phyloP scores from a whole-genome alignment of 768 basidiomycete species.

The Galerina sulciceps region DNA sequence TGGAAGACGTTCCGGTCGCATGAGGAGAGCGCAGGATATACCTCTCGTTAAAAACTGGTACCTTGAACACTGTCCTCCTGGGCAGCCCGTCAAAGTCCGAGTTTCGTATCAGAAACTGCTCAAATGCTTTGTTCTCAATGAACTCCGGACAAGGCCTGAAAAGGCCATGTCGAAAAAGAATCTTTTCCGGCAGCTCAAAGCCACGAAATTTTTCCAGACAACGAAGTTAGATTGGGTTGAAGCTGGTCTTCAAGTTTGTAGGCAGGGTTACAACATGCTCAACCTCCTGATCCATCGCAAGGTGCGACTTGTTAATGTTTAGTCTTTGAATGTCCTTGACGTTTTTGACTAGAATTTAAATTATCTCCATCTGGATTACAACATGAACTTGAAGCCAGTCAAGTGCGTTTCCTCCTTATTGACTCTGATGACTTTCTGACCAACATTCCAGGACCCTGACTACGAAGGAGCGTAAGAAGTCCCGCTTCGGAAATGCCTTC shows the following conservation, averaged over 20 bases:
- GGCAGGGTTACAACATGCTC: slow-evolving; percentile 99
- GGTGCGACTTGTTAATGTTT: slow-evolving; percentile 41
- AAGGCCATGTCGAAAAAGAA: slow-evolving; percentile 99
- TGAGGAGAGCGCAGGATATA: slow-evolving; percentile 92
- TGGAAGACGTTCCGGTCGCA: slow-evolving; percentile 87
- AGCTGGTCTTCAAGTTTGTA: slow-evolving; percentile 96
- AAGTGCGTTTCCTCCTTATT: slow-evolving; percentile 48
- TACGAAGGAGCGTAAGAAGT: slow-evolving; percentile 99
- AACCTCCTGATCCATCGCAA: slow-evolving; percentile 99
- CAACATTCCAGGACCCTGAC: slow-evolving; percentile 79
- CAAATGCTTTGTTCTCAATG: slow-evolving; percentile 95
- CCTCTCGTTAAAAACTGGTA: slow-evolving; percentile 99
- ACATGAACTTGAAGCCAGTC: slow-evolving; percentile 98
- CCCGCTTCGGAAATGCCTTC: slow-evolving; percentile 99
- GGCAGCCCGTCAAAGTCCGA: slow-evolving; percentile 95
- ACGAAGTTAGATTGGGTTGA: slow-evolving; percentile 99
- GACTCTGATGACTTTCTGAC: slow-evolving; percentile 15
- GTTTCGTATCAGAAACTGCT: slow-evolving; percentile 99
- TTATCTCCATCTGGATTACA: slow-evolving; percentile 95
- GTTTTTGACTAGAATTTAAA: slow-evolving; percentile 69
- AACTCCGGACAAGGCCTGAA: slow-evolving; percentile 84
- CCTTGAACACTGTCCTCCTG: slow-evolving; percentile 95
- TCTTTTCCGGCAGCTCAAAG: slow-evolving; percentile 92
- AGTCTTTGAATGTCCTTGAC: not conserved
- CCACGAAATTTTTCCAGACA: slow-evolving; percentile 99